Base-by-base conservation (phyloP, 2,329 filamentous ascomycete genomes). In the Mariannaea sp. region DNA sequence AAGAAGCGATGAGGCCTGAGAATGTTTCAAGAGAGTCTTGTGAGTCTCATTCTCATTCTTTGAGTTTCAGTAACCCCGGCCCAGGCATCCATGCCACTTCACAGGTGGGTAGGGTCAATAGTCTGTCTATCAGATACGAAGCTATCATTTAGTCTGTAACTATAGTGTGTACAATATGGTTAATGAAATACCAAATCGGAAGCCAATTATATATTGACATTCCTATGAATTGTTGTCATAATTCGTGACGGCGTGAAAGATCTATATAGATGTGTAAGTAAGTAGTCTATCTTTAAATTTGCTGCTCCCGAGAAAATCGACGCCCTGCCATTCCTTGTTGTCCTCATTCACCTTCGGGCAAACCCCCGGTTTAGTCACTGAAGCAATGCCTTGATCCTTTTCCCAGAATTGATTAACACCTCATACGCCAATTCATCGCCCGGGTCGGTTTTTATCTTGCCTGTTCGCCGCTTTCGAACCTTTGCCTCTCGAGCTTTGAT, bases 401-500 rank as follows among this genome's bases (percentile, higher is more conserved):
- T 63, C 2, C 71, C 71, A 7, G 80, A 82, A 22, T 73, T 68
- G 9, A 72, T 69, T 56, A 84, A 66, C 12, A 76, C 66, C 7
- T 75, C 70, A 20, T 70, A 70, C 10, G 80, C 80, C 43, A 72
- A 61, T 3, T 62, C 65, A 35, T 82, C 80, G 8, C 62, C 56
- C 17, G 68, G 64, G 13, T 74, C 69, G 1, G 56, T 58, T 54
- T 66, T 71, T 22, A 64, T 49, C 52, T 65, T 70, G n/a, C 68
- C 68, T 30, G 62, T 68, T 43, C 70, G 73, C 61, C 73, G 76
- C 49, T 70, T 72, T 61, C 71, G 76, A 2, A 74, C 70, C 65
- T 81, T 83, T 8, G 71, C 68, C 55, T 76, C 71, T 14, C 82
- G 71, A n/a, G 79, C 78, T 39, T 66, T 65, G 19, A 84, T 75